phyloP scores from a whole-genome alignment of 345 rosid genomes.

The Kernera saxatilis region DNA sequence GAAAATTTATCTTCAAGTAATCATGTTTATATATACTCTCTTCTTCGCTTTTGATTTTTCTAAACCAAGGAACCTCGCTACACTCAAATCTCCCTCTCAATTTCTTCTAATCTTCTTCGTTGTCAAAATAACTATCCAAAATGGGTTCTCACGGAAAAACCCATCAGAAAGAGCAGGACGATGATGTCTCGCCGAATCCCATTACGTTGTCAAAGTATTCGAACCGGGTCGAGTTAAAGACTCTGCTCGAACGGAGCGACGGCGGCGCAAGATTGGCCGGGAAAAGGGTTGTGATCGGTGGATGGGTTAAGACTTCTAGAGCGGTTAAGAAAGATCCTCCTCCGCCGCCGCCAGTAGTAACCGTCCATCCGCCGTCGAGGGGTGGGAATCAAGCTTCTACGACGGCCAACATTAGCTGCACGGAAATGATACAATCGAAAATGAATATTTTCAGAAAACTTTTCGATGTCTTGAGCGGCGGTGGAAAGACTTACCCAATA shows the following conservation, averaged over 20 bases:
- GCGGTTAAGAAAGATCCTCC: slow-evolving; percentile 45
- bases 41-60: slow-evolving; percentile 5
- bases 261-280: slow-evolving; percentile 43
- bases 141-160: slow-evolving; percentile 28
- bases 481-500: slow-evolving; percentile 29
- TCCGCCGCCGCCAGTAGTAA: neutral
- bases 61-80: neutral
- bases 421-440: slow-evolving; percentile 61
- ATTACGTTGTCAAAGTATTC: slow-evolving; percentile 45
- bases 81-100: neutral
- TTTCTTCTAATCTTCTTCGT: neutral
- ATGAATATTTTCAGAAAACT: slow-evolving; percentile 60
- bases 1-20: neutral
- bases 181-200: neutral
- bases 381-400: slow-evolving; percentile 12
- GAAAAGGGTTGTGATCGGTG: slow-evolving; percentile 60
- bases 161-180: slow-evolving; percentile 10
- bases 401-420: slow-evolving; percentile 36
- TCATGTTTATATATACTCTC: slow-evolving; percentile 22
- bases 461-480: slow-evolving; percentile 50
- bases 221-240: slow-evolving; percentile 51
- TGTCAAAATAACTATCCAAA: neutral
- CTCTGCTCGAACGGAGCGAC: slow-evolving; percentile 42
- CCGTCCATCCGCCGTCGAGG: slow-evolving; percentile 1
- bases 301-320: slow-evolving; percentile 85